A percentile compares a stretch with the other conserved stretches of the same genome.
Conservation (phyloP, 139 green algal species). For the Tetraselmis striata region DNA sequence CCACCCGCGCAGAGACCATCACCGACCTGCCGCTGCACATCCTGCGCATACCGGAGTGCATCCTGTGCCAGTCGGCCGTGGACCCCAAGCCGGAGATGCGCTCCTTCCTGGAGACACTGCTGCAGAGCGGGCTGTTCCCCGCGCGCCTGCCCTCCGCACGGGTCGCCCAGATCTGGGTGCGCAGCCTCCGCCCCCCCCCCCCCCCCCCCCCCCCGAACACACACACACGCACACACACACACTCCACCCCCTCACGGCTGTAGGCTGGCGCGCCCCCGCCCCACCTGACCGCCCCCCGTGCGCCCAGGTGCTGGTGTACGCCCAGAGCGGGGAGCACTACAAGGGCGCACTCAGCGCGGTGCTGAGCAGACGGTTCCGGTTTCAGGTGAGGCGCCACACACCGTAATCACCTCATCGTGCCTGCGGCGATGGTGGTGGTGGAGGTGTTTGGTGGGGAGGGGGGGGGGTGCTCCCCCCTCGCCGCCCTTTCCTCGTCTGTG, state of each 20-base stretch:
- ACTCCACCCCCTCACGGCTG: too few relatives aligned
- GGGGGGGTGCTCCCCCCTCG: too few relatives aligned
- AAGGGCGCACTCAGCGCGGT: neutral
- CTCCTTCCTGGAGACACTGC: neutral
- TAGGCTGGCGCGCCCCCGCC: too few relatives aligned
- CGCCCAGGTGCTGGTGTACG: neutral
- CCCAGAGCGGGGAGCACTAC: neutral
- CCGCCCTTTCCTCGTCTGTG: too few relatives aligned
- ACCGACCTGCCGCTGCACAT: neutral
- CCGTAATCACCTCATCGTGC: too few relatives aligned
- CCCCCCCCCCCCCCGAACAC: too few relatives aligned
- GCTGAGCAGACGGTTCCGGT: neutral
- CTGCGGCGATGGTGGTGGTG: neutral
- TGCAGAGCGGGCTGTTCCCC: neutral
- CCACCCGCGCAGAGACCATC: neutral
- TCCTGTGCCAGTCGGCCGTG: neutral
- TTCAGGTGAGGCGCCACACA: neutral
- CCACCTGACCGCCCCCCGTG: too few relatives aligned
- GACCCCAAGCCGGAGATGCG: neutral
- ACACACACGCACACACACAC: too few relatives aligned
- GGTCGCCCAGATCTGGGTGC: too few relatives aligned
- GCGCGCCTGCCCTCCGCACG: too few relatives aligned
- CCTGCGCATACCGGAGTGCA: neutral
- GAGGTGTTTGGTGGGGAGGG: too few relatives aligned
- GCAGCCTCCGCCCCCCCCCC: too few relatives aligned